phyloP scores from a whole-genome alignment of 768 basidiomycete genomes.

The Pleurotus tuoliensis region DNA sequence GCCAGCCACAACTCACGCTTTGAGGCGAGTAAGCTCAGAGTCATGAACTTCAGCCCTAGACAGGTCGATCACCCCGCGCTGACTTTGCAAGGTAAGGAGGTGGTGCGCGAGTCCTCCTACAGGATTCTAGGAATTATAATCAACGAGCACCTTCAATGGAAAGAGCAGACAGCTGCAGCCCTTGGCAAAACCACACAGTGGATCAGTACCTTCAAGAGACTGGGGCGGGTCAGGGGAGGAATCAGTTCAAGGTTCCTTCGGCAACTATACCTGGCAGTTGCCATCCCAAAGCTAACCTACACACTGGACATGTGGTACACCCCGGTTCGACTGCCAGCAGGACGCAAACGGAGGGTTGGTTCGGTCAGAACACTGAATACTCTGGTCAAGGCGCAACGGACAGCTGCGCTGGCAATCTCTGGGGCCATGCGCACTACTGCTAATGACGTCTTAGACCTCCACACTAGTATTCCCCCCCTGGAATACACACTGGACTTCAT shows the following conservation, averaged over 20 bases:
- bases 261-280: conserved; percentile 20
- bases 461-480: too few relatives aligned
- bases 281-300: conserved; percentile 21
- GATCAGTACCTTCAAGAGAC: background rate
- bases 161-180: conserved; percentile 11
- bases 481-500: background rate
- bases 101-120: conserved; percentile 11
- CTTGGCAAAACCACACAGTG: background rate
- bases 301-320: conserved; percentile 20
- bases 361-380: conserved; percentile 10
- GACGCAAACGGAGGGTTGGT: background rate
- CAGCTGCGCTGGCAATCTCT: conserved; percentile 4
- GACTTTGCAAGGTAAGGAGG: background rate
- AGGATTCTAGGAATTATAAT: conserved; percentile 25
- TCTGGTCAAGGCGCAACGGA: conserved; percentile 14
- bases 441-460: too few relatives aligned
- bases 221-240: conserved; percentile 12
- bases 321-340: conserved; percentile 4
- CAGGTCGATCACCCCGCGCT: conserved; percentile 6
- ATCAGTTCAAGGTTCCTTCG: conserved; percentile 13
- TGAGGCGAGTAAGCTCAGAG: too few relatives aligned
- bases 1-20: conserved; percentile 14
- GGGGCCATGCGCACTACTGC: too few relatives aligned
- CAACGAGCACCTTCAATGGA: conserved; percentile 15
- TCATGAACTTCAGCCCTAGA: too few relatives aligned